A percentile compares a stretch with the other conserved stretches of the same genome.
Evolutionary conservation across 805 yeast genomes (phyloP).

Genomic region (Lipomyces yamanashiensis): DNA sequence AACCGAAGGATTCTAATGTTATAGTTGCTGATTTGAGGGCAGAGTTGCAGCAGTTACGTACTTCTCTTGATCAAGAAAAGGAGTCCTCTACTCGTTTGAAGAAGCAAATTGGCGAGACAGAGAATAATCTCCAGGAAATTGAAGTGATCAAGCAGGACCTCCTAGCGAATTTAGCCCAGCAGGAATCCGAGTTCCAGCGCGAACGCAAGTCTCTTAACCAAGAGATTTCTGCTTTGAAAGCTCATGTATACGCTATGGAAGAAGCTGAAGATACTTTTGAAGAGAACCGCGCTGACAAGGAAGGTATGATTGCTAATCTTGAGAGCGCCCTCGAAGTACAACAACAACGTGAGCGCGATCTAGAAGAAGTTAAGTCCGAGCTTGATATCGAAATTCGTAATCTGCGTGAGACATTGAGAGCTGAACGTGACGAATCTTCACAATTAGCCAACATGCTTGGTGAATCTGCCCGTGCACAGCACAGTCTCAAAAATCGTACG

Average conservation of each 20-base stretch:
- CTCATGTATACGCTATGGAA: slow-evolving; percentile 56
- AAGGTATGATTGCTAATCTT: slow-evolving; percentile 31
- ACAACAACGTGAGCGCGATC: slow-evolving; percentile 43
- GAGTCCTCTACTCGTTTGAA: slow-evolving; percentile 52
- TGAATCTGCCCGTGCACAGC: slow-evolving; percentile 6
- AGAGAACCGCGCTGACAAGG: slow-evolving; percentile 28
- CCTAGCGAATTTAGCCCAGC: slow-evolving; percentile 67
- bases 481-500: neutral
- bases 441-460: slow-evolving; percentile 7
- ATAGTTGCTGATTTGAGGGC: slow-evolving; percentile 9
- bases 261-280: slow-evolving; percentile 44
- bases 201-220: slow-evolving; percentile 58
- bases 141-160: slow-evolving; percentile 62
- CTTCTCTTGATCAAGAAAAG: slow-evolving; percentile 49
- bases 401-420: slow-evolving; percentile 24
- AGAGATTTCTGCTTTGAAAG: slow-evolving; percentile 55
- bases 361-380: slow-evolving; percentile 19
- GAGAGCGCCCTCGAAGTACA: slow-evolving; percentile 39
- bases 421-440: slow-evolving; percentile 19
- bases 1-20: neutral
- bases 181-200: slow-evolving; percentile 61
- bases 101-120: slow-evolving; percentile 42
- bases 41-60: slow-evolving; percentile 22
- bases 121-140: slow-evolving; percentile 39
- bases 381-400: slow-evolving; percentile 29